Base-by-base conservation (phyloP, 164 flowering plant genomes). In the Stephania yunnanensis region DNA sequence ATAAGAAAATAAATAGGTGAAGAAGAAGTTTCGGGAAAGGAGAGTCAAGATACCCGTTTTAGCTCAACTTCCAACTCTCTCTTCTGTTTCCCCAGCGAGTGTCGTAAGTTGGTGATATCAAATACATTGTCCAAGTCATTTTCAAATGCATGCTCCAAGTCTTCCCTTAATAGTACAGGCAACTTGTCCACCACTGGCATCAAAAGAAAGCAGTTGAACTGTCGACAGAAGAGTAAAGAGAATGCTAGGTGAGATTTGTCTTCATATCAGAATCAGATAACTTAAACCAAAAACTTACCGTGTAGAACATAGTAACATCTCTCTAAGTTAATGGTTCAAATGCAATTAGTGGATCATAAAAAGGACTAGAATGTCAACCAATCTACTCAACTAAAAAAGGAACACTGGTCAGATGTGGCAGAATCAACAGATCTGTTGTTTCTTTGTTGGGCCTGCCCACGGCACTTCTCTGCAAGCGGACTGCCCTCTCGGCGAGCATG, bases 161-260 rank as follows among this genome's bases (percentile, higher is more conserved):
- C 97, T 80, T 90, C 91, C 22, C 95, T 86, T 2, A 95, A 87
- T 30, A 88, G 90, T 61, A 91, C 91, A 50, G 99, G 99, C 83
- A 95, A 82, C 86, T 95, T 95, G 87, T 95, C 98, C 10, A 95
- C 92, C 61, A 95, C 89, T 11, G 97, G 99, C 95, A 95, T 93
- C 58, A 95, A 86, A 79, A 95, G 94, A 82, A 95, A 95, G 81
- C 99, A 95, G 83, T 95, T 93, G 91, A 91, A 95, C 99, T 95
- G 91, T 86, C 52, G 65, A 31, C 7, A 75, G 46, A 72, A 75
- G 29, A 29, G 44, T 52, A 72, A 25, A 58, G 46, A 30, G 17
- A 13, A 10, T 31, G n/a, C 8, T 29, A 70, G 7, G 19, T 22
- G 30, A 68, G 25, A 15, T 19, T 46, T 46, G 25, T 44, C 58